These are phyloP conservation scores for Lodderomyces jiufengensis DNA, from an alignment of 1,139 yeast genomes.

Conservation along the genomic window DNA sequence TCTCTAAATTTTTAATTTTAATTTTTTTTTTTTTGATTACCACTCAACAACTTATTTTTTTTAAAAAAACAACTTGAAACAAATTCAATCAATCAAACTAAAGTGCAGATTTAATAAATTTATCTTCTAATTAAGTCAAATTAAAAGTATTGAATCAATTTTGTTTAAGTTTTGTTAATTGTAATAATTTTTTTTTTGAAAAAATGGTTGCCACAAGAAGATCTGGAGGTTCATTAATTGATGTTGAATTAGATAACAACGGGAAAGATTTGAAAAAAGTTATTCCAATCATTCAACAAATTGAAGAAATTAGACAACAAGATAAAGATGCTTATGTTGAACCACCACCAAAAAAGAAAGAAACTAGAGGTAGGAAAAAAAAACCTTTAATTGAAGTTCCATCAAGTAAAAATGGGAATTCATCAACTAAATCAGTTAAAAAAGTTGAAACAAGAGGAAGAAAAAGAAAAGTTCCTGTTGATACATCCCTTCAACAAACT, in stretches of 20 bases:
- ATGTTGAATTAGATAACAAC: conserved; percentile 13
- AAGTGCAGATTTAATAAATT: too few relatives aligned
- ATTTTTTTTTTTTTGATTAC: too few relatives aligned
- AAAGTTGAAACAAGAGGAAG: conserved; percentile 14
- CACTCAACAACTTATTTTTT: too few relatives aligned
- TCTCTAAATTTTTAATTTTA: too few relatives aligned
- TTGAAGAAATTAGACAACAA: conserved; percentile 4
- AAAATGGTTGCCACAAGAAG: conserved; percentile 15
- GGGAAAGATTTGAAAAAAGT: conserved; percentile 13
- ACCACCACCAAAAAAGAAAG: conserved; percentile 10
- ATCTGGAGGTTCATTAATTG: conserved; percentile 7
- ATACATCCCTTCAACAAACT: not conserved
- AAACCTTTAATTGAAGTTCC: conserved; percentile 2
- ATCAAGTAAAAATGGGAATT: not conserved
- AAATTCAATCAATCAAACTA: too few relatives aligned
- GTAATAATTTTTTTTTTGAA: not conserved
- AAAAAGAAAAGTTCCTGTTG: conserved; percentile 10
- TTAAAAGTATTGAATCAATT: not conserved
- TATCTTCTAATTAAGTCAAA: too few relatives aligned
- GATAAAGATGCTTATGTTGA: conserved; percentile 1
- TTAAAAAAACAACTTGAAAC: too few relatives aligned
- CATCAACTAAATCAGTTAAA: conserved; percentile 2
- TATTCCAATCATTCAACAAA: conserved; percentile 8
- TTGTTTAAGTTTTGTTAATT: not conserved
- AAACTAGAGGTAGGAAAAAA: conserved; percentile 13